phyloP scores from a whole-genome alignment of 2,329 filamentous ascomycete species.

The Exophiala oligosperma region DNA sequence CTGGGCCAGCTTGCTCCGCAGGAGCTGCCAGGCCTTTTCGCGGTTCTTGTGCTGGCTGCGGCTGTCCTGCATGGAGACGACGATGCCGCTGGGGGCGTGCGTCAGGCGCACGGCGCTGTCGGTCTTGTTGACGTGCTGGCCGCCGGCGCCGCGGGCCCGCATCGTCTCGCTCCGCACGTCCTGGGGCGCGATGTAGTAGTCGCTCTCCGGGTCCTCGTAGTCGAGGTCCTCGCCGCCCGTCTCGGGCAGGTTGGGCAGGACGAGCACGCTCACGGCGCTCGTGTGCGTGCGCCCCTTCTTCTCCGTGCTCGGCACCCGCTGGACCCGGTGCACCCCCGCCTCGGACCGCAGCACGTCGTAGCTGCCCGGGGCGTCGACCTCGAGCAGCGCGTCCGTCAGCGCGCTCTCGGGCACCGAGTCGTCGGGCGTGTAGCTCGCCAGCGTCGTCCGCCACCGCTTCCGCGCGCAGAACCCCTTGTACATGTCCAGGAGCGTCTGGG shows the following conservation, averaged over 20 bases:
- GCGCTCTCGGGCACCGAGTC: slow-evolving; percentile 57
- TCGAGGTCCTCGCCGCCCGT: slow-evolving; percentile 56
- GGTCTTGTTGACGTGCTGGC: slow-evolving; percentile 98
- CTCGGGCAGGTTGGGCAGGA: slow-evolving; percentile 77
- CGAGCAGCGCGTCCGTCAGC: slow-evolving; percentile 83
- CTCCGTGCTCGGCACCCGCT: slow-evolving; percentile 89
- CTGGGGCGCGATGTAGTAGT: slow-evolving; percentile 83
- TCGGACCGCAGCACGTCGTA: slow-evolving; percentile 83
- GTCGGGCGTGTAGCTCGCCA: slow-evolving; percentile 82
- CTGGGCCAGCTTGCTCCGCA: slow-evolving; percentile 81
- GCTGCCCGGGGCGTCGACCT: slow-evolving; percentile 72
- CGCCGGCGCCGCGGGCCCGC: slow-evolving; percentile 87
- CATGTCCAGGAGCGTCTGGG: slow-evolving; percentile 84
- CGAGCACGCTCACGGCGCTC: slow-evolving; percentile 86
- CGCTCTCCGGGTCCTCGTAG: slow-evolving; percentile 79
- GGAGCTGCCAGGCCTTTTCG: slow-evolving; percentile 79
- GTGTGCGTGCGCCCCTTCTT: slow-evolving; percentile 90
- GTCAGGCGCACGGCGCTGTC: slow-evolving; percentile 93
- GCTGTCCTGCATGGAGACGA: slow-evolving; percentile 89
- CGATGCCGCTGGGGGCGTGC: slow-evolving; percentile 80
- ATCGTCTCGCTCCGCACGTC: slow-evolving; percentile 87
- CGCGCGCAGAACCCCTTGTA: slow-evolving; percentile 77
- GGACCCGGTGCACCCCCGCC: slow-evolving; percentile 91
- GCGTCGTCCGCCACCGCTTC: slow-evolving; percentile 62
- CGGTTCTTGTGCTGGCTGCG: slow-evolving; percentile 89